These are phyloP conservation scores for Kuraishia molischiana DNA, from an alignment of 805 yeast species.

Conservation along the genomic window DNA sequence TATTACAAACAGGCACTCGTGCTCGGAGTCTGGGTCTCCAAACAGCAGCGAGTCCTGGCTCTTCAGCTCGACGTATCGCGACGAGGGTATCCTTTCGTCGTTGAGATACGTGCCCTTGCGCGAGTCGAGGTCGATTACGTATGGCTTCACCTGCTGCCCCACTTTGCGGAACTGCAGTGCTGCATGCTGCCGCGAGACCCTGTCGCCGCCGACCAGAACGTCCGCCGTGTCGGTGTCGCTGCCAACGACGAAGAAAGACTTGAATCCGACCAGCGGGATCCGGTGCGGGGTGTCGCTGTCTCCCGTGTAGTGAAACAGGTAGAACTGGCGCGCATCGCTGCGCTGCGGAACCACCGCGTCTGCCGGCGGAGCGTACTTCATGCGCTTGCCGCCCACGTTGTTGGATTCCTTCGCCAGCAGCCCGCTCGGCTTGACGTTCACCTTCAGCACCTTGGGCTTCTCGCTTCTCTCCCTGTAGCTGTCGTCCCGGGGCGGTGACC, in stretches of 20 bases:
- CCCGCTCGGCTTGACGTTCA: slow-evolving; percentile 30
- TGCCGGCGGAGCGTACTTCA: slow-evolving; percentile 27
- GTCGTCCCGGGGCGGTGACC: neutral
- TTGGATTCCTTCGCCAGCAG: slow-evolving; percentile 29
- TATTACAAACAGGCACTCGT: slow-evolving; percentile 14
- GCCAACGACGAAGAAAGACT: slow-evolving; percentile 18
- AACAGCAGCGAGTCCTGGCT: slow-evolving; percentile 14
- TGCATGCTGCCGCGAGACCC: slow-evolving; percentile 17
- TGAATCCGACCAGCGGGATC: slow-evolving; percentile 11
- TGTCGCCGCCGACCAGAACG: slow-evolving; percentile 10
- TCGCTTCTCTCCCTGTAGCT: too few species aligned
- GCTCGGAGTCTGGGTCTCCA: slow-evolving; percentile 14
- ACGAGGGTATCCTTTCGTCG: slow-evolving; percentile 14
- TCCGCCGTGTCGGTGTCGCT: slow-evolving; percentile 11
- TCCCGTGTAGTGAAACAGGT: slow-evolving; percentile 9
- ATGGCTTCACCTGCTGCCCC: slow-evolving; percentile 4
- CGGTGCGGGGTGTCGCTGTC: slow-evolving; percentile 5
- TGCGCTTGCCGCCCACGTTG: slow-evolving; percentile 21
- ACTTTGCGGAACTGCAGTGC: slow-evolving; percentile 16
- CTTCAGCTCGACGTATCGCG: slow-evolving; percentile 15
- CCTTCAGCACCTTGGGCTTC: neutral
- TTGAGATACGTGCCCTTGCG: slow-evolving; percentile 21
- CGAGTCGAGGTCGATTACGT: slow-evolving; percentile 17
- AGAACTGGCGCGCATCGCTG: slow-evolving; percentile 1
- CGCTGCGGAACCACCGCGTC: neutral